Evolutionary conservation across 441 rosid genomes (phyloP).

Genomic region (Gossypium davidsonii): DNA sequence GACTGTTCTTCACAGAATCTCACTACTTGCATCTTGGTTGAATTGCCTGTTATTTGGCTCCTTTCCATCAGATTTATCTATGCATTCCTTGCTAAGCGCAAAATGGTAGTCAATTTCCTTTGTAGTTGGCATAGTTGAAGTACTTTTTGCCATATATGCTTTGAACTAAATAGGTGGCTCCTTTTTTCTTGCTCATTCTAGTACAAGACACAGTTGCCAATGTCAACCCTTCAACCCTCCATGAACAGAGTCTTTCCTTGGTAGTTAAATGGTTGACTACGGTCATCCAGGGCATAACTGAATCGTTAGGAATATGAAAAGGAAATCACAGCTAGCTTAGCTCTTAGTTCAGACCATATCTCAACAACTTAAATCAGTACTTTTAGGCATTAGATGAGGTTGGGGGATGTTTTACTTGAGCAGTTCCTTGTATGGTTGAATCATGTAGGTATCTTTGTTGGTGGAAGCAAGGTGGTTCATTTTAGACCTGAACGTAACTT

Average conservation of each 20-base stretch:
- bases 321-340: neutral
- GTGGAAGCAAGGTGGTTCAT: conserved; percentile 97
- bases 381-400: too few species aligned
- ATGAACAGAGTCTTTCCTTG: neutral
- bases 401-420: neutral
- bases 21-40: neutral
- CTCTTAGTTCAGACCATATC: neutral
- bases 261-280: neutral
- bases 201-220: neutral
- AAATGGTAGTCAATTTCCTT: neutral
- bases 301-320: neutral
- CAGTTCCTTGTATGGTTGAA: neutral
- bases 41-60: neutral
- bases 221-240: neutral
- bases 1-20: neutral
- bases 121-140: neutral
- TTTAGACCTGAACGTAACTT: conserved; percentile 60
- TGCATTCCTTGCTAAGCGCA: neutral
- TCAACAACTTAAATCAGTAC: neutral
- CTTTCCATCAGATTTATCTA: neutral
- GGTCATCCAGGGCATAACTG: neutral
- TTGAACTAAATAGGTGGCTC: neutral
- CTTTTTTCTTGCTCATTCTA: neutral
- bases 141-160: too few species aligned
- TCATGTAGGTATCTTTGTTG: conserved; percentile 74